These are phyloP conservation scores for Mucor piriformis DNA, from an alignment of 371 early-diverging fungal species.

Conservation along the genomic window DNA sequence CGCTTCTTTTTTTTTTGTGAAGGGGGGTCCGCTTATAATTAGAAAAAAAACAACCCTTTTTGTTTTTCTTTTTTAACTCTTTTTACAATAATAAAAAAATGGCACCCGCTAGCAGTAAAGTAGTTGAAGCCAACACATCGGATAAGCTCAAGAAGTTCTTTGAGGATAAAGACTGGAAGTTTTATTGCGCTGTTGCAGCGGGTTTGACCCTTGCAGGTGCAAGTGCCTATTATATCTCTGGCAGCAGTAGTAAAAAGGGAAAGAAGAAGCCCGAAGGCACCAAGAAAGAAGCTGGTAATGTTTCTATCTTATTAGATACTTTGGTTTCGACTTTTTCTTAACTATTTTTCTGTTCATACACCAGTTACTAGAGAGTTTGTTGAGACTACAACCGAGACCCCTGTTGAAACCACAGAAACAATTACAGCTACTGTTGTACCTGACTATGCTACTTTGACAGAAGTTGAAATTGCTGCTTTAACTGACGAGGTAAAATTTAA, in stretches of 20 bases:
- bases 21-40: neutral
- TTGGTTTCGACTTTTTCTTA: neutral
- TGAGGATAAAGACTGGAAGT: conserved; percentile 80
- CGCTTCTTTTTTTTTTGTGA: neutral
- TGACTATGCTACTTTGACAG: conserved; percentile 57
- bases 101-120: conserved; percentile 19
- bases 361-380: neutral
- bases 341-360: neutral
- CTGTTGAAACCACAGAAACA: conserved; percentile 18
- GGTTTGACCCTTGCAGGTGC: conserved; percentile 68
- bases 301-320: neutral
- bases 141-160: conserved; percentile 63
- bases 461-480: conserved; percentile 62
- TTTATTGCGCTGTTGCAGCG: conserved; percentile 71
- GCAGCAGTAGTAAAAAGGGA: conserved; percentile 21
- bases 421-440: conserved; percentile 24
- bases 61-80: neutral
- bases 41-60: neutral
- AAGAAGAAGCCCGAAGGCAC: conserved; percentile 29
- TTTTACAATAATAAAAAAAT: neutral
- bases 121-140: conserved; percentile 3
- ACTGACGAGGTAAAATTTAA: conserved; percentile 53
- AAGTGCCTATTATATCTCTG: conserved; percentile 67
- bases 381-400: conserved; percentile 7
- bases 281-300: conserved; percentile 25